Base-by-base conservation (phyloP, 148 eudicot genomes). In the Diospyros lotus region DNA sequence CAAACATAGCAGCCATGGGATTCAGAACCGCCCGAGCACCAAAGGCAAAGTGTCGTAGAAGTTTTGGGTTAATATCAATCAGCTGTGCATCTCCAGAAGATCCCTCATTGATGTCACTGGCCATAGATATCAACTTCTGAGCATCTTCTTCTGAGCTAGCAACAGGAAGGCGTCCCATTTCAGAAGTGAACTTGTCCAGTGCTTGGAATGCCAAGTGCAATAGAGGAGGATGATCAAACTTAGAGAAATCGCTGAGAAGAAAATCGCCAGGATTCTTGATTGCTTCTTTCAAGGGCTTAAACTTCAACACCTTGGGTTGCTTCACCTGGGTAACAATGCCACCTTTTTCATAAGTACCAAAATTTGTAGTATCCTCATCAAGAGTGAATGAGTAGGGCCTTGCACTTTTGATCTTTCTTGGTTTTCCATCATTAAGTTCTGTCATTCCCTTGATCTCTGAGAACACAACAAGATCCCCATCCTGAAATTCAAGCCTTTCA, bases 1-100 rank as follows among this genome's bases (percentile, higher is more conserved):
- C 98, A 82, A 94, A 94, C 97, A 94, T 91, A 76, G 98, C 98
- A 87, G 95, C 97, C 94, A 94, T 89, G 69, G 98, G 98, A 83
- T 88, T 94, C 78, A 94, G 84, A n/a, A 91, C 91, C 12, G 97
- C 98, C 52, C 91, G 87, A 45, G 97, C 90, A 76, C 98, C 98
- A 83, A 87, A 91, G 50, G 94, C 87, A 82, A 94, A 94, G 71
- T 85, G 83, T 39, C 84, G 85, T 73, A 94, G 61, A 76, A 93
- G 86, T 77, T 86, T 88, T 15, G 89, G 91, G 78, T 87, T 84
- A n/a, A 93, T 78, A 64, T 91, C 91, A 69, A 85, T 88, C 72
- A 91, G 68, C 79, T 84, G 91, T 18, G 79, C 84, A 76, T 86
- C 93, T 66, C 81, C 88, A 40, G 69, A 48, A 52, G 28, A 28